phyloP scores from a whole-genome alignment of 305 asterid species.

The Solanum hybrid region DNA sequence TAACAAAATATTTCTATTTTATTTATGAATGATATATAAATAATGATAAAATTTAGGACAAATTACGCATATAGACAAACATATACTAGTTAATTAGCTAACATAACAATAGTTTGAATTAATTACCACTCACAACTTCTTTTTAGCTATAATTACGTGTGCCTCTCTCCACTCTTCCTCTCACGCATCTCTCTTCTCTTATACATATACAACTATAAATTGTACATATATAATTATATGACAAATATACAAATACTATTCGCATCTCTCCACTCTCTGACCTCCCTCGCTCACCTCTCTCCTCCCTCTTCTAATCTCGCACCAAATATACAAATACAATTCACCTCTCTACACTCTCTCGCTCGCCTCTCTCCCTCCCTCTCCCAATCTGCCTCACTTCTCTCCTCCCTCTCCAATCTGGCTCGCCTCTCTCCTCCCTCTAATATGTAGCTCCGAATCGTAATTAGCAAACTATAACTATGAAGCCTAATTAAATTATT shows the following conservation, averaged over 20 bases:
- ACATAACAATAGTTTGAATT: background rate
- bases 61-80: background rate
- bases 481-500: background rate
- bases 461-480: background rate
- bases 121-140: background rate
- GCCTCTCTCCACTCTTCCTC: background rate
- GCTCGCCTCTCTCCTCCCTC: background rate
- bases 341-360: background rate
- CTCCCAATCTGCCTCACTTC: background rate
- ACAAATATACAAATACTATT: no score
- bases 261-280: background rate
- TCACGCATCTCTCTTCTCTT: background rate
- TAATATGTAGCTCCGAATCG: no score
- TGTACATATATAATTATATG: no score
- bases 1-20: no score
- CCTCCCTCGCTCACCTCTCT: background rate
- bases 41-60: background rate
- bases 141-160: background rate
- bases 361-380: background rate
- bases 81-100: background rate
- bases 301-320: background rate
- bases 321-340: background rate
- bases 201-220: no score
- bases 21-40: no score
- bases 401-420: background rate